These are phyloP conservation scores for Rhipidocladum racemiflorum DNA, from an alignment of 176 grass and related monocot species.

Conservation along the genomic window DNA sequence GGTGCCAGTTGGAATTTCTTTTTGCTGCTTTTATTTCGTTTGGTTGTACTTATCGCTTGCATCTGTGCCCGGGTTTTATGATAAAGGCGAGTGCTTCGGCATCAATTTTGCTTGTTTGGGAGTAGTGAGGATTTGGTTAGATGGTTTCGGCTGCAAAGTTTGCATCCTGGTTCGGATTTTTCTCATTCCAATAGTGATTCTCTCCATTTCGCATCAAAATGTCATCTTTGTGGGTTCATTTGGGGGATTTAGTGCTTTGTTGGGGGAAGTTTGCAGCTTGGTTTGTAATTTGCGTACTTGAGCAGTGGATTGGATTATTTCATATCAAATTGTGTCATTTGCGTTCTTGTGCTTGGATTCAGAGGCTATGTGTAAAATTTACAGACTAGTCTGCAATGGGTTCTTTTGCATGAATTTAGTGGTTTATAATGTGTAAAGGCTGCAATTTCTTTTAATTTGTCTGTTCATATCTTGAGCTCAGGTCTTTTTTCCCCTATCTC, in stretches of 20 bases:
- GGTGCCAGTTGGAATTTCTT: conserved; percentile 43
- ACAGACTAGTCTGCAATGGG: not conserved
- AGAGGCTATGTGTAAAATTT: not conserved
- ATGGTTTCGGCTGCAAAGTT: conserved; percentile 21
- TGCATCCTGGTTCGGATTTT: conserved; percentile 18
- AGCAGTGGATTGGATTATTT: not conserved
- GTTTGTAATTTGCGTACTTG: not conserved
- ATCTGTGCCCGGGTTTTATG: conserved; percentile 15
- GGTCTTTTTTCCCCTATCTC: not conserved
- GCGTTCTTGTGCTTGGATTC: not conserved
- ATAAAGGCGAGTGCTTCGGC: conserved; percentile 10
- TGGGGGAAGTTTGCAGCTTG: not conserved
- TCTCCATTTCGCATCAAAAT: not conserved
- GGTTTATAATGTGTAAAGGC: not conserved
- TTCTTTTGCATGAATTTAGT: not conserved
- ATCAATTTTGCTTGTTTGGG: conserved; percentile 1
- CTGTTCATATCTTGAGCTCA: not conserved
- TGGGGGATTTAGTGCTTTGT: not conserved
- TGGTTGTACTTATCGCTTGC: conserved; percentile 17
- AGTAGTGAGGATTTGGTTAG: not conserved
- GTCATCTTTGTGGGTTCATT: not conserved
- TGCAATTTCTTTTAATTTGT: not conserved
- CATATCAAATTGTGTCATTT: not conserved
- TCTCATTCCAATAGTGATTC: not conserved
- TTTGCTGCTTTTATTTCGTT: conserved; percentile 12